phyloP scores from a whole-genome alignment of 73 alveolate genomes.

The Durusdinium trenchii region DNA sequence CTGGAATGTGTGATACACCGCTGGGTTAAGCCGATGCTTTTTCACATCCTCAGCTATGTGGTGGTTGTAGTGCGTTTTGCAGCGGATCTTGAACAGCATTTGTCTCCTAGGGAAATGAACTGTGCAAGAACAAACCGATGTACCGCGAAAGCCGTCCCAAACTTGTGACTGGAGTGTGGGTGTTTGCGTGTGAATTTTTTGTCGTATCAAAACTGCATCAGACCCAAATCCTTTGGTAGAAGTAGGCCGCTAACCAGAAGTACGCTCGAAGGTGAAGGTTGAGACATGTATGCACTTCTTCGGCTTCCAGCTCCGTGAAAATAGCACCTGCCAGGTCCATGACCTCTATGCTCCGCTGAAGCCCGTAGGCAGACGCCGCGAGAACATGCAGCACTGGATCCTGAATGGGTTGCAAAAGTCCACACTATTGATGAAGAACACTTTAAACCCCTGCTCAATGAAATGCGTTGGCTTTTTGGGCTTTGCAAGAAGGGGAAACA shows the following conservation, averaged over 20 bases:
- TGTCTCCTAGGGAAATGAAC: no score
- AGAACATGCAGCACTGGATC: constrained; percentile 16
- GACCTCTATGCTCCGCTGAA: constrained; percentile 23
- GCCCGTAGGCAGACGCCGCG: background rate
- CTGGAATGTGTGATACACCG: background rate
- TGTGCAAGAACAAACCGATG: no score
- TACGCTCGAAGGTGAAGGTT: background rate
- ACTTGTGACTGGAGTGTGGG: no score
- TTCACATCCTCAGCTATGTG: background rate
- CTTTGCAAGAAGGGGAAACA: background rate
- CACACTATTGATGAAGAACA: no score
- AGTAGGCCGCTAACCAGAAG: background rate
- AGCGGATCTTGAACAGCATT: background rate
- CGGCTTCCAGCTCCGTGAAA: background rate
- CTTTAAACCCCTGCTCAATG: no score
- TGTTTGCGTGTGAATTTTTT: no score
- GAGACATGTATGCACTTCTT: background rate
- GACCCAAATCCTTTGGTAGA: background rate
- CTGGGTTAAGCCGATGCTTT: background rate
- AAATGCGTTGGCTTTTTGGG: background rate
- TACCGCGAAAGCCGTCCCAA: no score
- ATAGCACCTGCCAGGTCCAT: constrained; percentile 4
- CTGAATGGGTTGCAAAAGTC: background rate
- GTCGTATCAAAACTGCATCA: no score
- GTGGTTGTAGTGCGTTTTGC: constrained; percentile 6